Evolutionary conservation across 257 asterid species (phyloP).

Genomic region (Solanum bukasovii): DNA sequence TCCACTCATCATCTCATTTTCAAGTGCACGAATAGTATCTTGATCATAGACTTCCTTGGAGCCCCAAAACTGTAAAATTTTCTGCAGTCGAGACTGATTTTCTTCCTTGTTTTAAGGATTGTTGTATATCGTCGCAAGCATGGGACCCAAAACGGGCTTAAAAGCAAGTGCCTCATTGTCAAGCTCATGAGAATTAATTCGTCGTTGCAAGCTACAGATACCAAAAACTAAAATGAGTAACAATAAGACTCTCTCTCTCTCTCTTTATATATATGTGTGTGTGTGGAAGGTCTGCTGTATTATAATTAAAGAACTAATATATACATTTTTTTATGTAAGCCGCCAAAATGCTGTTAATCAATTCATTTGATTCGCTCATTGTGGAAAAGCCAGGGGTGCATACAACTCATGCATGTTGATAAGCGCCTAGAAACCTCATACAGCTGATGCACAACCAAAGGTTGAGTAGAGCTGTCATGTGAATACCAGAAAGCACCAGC

Average conservation of each 20-base stretch:
- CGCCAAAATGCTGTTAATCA: not conserved
- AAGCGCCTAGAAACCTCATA: not conserved
- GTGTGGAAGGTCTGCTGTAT: not conserved
- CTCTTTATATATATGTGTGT: no score
- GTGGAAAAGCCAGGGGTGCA: not conserved
- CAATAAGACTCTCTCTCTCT: not conserved
- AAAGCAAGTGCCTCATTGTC: constrained; percentile 91
- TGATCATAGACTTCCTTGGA: constrained; percentile 85
- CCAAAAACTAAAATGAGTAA: not conserved
- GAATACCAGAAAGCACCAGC: not conserved
- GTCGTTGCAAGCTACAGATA: constrained; percentile 68
- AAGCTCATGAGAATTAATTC: constrained; percentile 65
- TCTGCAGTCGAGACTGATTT: constrained; percentile 76
- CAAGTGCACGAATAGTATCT: constrained; percentile 63
- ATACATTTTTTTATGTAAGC: not conserved
- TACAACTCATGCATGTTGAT: not conserved
- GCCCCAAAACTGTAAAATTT: constrained; percentile 89
- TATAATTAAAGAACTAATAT: not conserved
- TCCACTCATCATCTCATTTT: constrained; percentile 68
- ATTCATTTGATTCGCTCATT: not conserved
- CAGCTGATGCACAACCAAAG: not conserved
- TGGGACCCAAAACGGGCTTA: constrained; percentile 84
- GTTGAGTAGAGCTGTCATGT: not conserved
- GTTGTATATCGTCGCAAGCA: constrained; percentile 76
- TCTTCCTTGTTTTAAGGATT: constrained; percentile 84